Evolutionary conservation across 257 asterid species (phyloP), one percentile per base, ranked within the genome.

Genomic region (Hygrophila difformis): DNA sequence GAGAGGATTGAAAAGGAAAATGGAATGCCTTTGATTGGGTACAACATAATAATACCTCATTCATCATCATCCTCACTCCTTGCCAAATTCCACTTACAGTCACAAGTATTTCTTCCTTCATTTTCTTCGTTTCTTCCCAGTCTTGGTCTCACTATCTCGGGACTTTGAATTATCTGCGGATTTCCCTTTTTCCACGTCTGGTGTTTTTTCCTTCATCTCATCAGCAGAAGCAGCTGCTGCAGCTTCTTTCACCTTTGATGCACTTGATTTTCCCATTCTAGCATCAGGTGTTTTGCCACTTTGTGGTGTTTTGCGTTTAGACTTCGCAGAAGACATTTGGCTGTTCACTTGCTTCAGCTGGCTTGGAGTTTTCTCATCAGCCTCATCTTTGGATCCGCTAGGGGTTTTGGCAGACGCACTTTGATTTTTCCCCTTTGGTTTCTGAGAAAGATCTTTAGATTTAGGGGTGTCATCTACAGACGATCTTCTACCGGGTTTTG

Each of bases 91-190:
- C n/a, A n/a, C n/a, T n/a, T n/a, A n/a, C n/a, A n/a, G n/a, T 26
- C 31, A 3, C 31, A 1, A 26, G 31, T 26, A 8, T 26, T 26
- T 26, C 8, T 26, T 26, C 31, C 8, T 33, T 61, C 67, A 72
- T 44, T 80, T 68, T 21, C 68, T 66, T 35, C 89, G 73, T 59
- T 81, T 88, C 76, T 76, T 88, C 24, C 68, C 70, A 22, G 71
- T 53, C 57, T 68, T 74, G 3, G 67, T 17, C 68, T 74, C 95
- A 42, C 42, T 72, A 56, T 66, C 84, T 53, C 57, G 74, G 17
- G 69, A 70, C 64, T 70, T 76, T 23, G 71, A 55, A 47, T 45
- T 8, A 28, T 64, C 77, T 34, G 58, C 21, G 6, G 68, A 55
- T 68, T 61, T 77, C 13, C 71, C 69, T 55, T 80, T 80, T 54